Evolutionary conservation across 768 basidiomycete species (phyloP), one percentile per base, ranked within the genome.

Genomic region (Termitomyces bulborhizus): DNA sequence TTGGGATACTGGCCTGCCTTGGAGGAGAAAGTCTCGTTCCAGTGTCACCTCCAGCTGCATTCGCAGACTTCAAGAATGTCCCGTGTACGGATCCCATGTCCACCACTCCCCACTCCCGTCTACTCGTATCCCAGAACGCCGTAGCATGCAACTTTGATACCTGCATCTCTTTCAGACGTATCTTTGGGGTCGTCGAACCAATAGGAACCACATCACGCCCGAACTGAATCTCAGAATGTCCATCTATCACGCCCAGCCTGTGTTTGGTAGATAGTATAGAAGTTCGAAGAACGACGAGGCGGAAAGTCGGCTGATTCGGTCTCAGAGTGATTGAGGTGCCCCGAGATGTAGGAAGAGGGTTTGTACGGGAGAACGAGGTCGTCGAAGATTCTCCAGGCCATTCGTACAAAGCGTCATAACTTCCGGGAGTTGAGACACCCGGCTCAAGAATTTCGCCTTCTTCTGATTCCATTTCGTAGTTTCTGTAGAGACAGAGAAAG

Each of bases 31-130:
- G 71, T 46, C 88, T 78, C 46, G 65, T 59, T 16, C 80, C 79
- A 50, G 63, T 36, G 26, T 65, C 64, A 34, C 63, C 55, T 15
- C 60, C 57, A 39, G 67, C 44, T 32, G 65, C 57, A 18, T 64
- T 59, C 29, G 66, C 69, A n/a, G 68, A 61, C 43, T 67, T 69
- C 55, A 89, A 53, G 65, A 84, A 92, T 0, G 90, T 92, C 3
- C 91, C 91, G 60, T 93, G 91, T 67, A 84, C 86, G 51, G 87
- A 89, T 9, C 88, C 91, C 84, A 88, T 88, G 65, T 93, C 91
- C 9, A 91, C 88, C 31, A 89, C 71, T 3, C 80, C 77, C 90
- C 90, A 93, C 55, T 81, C 78, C 13, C 69, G 66, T 53, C 79
- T 74, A 29, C 68, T 66, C 34, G 71, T 70, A 65, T 90, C 84